Evolutionary conservation across 2,329 filamentous ascomycete genomes (phyloP), one percentile per base, ranked within the genome.

Genomic region (Aspergillus ustus): DNA sequence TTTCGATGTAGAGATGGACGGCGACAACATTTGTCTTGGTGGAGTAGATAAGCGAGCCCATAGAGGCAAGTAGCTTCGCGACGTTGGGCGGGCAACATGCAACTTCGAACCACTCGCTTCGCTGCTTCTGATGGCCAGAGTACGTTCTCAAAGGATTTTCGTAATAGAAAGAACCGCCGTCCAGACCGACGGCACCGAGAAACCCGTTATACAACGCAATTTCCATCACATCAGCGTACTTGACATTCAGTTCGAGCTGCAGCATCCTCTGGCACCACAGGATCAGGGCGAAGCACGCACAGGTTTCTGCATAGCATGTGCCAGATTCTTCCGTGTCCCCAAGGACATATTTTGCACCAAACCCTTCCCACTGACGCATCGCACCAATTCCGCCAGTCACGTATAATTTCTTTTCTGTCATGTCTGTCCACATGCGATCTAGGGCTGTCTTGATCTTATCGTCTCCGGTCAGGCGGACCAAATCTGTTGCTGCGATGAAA

Each of bases 1-100:
- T 60, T 22, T 53, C 58, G 22, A 60, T 60, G 20, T 55, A 55
- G 4, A 60, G 25, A 22, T 60, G 58, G n/a, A 60, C 25, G 6
- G 58, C 58, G 15, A 60, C 50, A 7, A 54, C 17, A 7, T 60
- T 51, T 6, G 50, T 52, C 17, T 45, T 55, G 34, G 44, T 51
- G 2, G 58, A 60, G 17, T 60, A 60, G 6, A 60, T 79, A 25
- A 63, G 55, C 3, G 60, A 45, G 1, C 55, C 60, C 50, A 62
- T 58, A 15, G 61, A 84, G 0, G 84, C 86, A 52, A 87, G 80
- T 1, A 87, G 72, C 28, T 85, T 77, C 22, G 83, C 80, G 1
- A 89, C 75, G 65, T 88, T 88, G 0, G 86, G 86, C 3, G 86
- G 86, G 67, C 86, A 88, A 64, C 85, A 88, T 6, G 85, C 84